Evolutionary conservation across 31 red algal species (phyloP).

Genomic region (Endocladia muricata): DNA sequence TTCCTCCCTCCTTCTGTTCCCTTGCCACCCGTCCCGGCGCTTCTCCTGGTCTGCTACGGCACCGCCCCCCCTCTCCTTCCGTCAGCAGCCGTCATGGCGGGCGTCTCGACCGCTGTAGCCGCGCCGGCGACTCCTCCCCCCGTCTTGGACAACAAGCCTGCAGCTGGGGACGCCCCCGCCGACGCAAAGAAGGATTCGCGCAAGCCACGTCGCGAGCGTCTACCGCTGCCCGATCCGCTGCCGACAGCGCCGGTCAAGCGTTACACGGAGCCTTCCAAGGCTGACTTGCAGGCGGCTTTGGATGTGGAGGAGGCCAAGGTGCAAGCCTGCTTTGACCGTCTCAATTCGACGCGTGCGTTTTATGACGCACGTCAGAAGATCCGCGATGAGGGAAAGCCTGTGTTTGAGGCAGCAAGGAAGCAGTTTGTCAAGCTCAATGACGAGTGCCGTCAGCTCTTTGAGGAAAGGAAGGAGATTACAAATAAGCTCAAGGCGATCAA

Average conservation of each 20-base stretch:
- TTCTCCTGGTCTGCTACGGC: neutral
- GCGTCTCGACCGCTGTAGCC: neutral
- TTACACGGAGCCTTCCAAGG: constrained; percentile 60
- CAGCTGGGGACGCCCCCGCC: neutral
- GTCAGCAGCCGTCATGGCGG: constrained; percentile 21
- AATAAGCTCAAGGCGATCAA: constrained; percentile 56
- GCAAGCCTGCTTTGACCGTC: constrained; percentile 56
- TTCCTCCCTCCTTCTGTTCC: neutral
- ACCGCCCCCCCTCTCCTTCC: neutral
- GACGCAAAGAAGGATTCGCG: constrained; percentile 23
- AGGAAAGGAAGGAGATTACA: constrained; percentile 44
- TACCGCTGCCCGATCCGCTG: constrained; percentile 68
- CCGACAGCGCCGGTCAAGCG: constrained; percentile 72
- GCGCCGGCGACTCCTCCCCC: neutral
- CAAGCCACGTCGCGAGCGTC: constrained; percentile 50
- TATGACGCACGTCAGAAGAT: constrained; percentile 74
- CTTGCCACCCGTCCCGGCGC: neutral
- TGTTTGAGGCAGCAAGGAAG: constrained; percentile 51
- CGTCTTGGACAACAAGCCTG: neutral
- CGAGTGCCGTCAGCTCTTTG: constrained; percentile 59
- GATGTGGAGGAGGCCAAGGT: constrained; percentile 40
- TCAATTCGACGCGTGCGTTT: constrained; percentile 40
- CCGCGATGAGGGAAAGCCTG: constrained; percentile 37
- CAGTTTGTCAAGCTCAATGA: constrained; percentile 31
- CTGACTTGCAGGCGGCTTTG: constrained; percentile 46